These are phyloP conservation scores for Xylona heveae DNA, from an alignment of 495 filamentous ascomycete genomes.

Conservation along the genomic window DNA sequence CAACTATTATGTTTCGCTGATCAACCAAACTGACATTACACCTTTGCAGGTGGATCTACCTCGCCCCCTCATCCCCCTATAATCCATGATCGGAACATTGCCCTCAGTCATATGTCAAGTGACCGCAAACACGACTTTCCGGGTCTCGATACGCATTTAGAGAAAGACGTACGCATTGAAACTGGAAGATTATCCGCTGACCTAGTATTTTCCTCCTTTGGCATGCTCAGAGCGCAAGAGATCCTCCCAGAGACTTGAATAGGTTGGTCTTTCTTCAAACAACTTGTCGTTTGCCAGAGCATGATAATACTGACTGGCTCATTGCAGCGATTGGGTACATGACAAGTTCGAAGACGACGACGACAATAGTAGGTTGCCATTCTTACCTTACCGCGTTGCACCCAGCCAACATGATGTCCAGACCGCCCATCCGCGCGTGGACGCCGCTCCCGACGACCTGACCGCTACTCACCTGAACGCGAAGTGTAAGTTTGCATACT, in stretches of 20 bases:
- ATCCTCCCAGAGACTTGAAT: not conserved
- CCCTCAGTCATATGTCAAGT: too few species aligned
- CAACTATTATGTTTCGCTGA: conserved; percentile 1
- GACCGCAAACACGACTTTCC: too few species aligned
- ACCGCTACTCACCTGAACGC: conserved; percentile 6
- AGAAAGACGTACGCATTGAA: too few species aligned
- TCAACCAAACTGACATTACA: not conserved
- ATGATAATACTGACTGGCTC: conserved; percentile 5
- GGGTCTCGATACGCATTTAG: too few species aligned
- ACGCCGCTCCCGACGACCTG: conserved; percentile 14
- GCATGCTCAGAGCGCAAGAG: not conserved
- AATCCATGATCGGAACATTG: too few species aligned
- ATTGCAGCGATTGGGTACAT: conserved; percentile 67
- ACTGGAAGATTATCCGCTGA: too few species aligned
- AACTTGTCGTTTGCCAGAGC: conserved; percentile 6
- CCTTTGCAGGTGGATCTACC: not conserved
- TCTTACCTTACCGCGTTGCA: conserved; percentile 15
- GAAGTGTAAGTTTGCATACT: conserved; percentile 8
- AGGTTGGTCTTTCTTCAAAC: conserved; percentile 1
- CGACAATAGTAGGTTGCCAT: conserved; percentile 4
- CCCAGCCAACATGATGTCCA: conserved; percentile 6
- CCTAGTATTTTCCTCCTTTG: too few species aligned
- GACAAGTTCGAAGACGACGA: conserved; percentile 58
- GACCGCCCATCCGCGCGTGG: conserved; percentile 18
- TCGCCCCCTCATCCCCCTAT: not conserved